Evolutionary conservation across 495 filamentous ascomycete species (phyloP).

Genomic region (Penicillium cinerascens): DNA sequence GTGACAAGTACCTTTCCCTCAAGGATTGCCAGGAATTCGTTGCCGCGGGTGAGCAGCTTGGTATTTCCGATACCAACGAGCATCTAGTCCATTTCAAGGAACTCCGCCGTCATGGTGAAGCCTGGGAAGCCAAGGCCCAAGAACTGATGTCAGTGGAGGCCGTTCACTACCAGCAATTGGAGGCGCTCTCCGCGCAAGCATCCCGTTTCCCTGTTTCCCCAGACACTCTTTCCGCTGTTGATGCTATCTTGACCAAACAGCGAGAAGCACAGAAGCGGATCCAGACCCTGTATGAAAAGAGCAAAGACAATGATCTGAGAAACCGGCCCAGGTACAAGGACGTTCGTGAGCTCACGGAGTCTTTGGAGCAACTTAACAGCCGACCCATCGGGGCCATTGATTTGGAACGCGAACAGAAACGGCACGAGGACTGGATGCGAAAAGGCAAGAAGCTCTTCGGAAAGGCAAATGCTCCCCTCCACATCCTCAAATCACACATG

Average conservation of each 20-base stretch:
- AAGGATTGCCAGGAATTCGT: constrained; percentile 77
- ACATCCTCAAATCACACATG: constrained; percentile 93
- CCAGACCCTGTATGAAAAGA: constrained; percentile 70
- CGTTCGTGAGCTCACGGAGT: constrained; percentile 83
- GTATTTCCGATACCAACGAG: constrained; percentile 73
- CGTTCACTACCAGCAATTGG: constrained; percentile 90
- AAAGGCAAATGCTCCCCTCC: constrained; percentile 94
- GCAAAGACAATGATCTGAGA: constrained; percentile 66
- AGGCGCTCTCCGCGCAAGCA: constrained; percentile 79
- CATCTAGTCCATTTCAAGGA: constrained; percentile 72
- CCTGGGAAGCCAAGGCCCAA: constrained; percentile 92
- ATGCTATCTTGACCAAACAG: constrained; percentile 93
- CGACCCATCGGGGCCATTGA: constrained; percentile 89
- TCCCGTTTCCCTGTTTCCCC: constrained; percentile 73
- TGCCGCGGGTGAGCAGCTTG: constrained; percentile 66
- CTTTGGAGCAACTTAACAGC: constrained; percentile 80
- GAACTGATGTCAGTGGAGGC: constrained; percentile 87
- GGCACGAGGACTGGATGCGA: constrained; percentile 99
- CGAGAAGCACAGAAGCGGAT: constrained; percentile 91
- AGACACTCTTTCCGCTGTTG: constrained; percentile 77
- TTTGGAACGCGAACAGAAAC: constrained; percentile 90
- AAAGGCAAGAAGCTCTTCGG: constrained; percentile 98
- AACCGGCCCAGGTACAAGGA: constrained; percentile 88
- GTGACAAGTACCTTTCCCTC: constrained; percentile 60
- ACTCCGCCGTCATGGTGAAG: constrained; percentile 67